phyloP scores from a whole-genome alignment of 2,329 filamentous ascomycete species.

The Acarospora socialis region DNA sequence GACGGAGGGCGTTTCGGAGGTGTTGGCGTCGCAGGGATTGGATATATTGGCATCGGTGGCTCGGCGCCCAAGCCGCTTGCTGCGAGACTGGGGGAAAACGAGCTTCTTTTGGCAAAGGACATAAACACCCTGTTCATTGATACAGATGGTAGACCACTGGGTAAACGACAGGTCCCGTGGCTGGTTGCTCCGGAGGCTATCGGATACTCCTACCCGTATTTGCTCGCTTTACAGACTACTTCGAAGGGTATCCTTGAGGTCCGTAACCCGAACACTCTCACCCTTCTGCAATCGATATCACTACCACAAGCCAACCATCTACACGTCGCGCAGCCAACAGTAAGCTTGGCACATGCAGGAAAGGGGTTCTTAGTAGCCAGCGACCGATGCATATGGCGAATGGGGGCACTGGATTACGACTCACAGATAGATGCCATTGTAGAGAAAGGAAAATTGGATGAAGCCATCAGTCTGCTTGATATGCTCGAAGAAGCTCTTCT shows the following conservation, averaged over 20 bases:
- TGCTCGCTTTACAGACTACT: constrained; percentile 71
- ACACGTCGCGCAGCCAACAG: constrained; percentile 83
- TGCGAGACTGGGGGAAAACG: constrained; percentile 63
- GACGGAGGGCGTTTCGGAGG: constrained; percentile 67
- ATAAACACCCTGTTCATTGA: constrained; percentile 91
- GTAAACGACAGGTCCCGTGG: constrained; percentile 88
- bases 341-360: constrained; percentile 86
- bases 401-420: constrained; percentile 86
- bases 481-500: constrained; percentile 90
- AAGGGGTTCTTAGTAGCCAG: constrained; percentile 93
- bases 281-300: constrained; percentile 70
- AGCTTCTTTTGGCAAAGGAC: constrained; percentile 91
- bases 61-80: constrained; percentile 85
- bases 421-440: constrained; percentile 75
- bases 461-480: constrained; percentile 74
- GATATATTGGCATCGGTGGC: constrained; percentile 87
- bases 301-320: constrained; percentile 71
- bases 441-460: constrained; percentile 60
- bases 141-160: constrained; percentile 63
- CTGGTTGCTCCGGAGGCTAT: constrained; percentile 73
- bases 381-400: constrained; percentile 86
- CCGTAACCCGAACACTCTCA: constrained; percentile 80
- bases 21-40: constrained; percentile 75
- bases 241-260: constrained; percentile 79
- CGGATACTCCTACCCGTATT: constrained; percentile 93